These are phyloP conservation scores for Lactifluus volemus DNA, from an alignment of 768 basidiomycete genomes.

Conservation along the genomic window DNA sequence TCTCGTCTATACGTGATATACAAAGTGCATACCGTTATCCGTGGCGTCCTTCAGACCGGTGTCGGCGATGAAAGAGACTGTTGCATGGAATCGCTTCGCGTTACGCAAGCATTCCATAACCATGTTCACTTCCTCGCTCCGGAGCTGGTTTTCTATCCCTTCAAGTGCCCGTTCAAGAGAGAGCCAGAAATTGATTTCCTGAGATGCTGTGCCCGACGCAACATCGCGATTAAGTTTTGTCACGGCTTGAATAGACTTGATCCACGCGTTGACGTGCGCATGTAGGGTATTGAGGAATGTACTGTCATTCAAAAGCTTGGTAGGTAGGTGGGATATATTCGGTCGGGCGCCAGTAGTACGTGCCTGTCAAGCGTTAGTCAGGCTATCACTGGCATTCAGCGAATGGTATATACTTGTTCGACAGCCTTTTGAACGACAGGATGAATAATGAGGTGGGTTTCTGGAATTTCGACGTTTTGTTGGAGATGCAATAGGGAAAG, in stretches of 20 bases:
- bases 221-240: conserved; percentile 96
- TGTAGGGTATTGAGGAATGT: conserved; percentile 91
- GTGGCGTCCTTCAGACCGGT: conserved; percentile 93
- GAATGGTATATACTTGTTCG: conserved; percentile 37
- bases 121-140: conserved; percentile 87
- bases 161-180: conserved; percentile 91
- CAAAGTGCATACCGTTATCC: conserved; percentile 55
- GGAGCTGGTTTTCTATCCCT: conserved; percentile 83
- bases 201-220: conserved; percentile 88
- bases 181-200: conserved; percentile 99
- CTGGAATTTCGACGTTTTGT: conserved; percentile 98
- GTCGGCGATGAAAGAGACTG: conserved; percentile 95
- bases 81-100: conserved; percentile 94
- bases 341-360: conserved; percentile 51
- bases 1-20: neutral
- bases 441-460: conserved; percentile 89
- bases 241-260: conserved; percentile 94
- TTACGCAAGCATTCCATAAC: conserved; percentile 91
- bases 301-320: conserved; percentile 73
- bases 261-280: conserved; percentile 93
- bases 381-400: neutral
- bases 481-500: conserved; percentile 89
- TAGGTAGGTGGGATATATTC: conserved; percentile 66
- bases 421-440: conserved; percentile 84
- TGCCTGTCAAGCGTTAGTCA: conserved; percentile 23